Percentiles rank a stretch among this genome's conserved stretches.
Conservation (phyloP, 1,284 basidiomycete genomes). For the Pseudozyma sp. region DNA sequence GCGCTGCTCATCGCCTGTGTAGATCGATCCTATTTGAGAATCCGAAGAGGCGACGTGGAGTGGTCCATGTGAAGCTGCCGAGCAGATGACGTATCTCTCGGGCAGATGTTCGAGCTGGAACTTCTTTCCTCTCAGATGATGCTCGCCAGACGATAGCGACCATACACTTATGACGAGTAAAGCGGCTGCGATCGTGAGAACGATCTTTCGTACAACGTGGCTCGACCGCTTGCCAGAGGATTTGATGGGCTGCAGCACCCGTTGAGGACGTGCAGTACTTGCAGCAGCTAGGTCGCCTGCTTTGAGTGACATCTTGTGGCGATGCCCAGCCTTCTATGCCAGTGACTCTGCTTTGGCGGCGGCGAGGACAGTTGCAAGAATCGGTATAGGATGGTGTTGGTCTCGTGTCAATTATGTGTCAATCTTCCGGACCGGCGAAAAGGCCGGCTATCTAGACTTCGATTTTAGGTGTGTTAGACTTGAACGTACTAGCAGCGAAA, state of each 20-base stretch:
- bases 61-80: constrained; percentile 11
- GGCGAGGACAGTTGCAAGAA: too few species aligned
- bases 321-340: too few species aligned
- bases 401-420: not conserved
- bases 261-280: too few species aligned
- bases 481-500: not conserved
- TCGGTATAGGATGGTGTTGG: constrained; percentile 11
- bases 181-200: not conserved
- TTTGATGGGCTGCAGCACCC: constrained; percentile 20
- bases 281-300: too few species aligned
- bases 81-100: constrained; percentile 35
- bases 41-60: constrained; percentile 11
- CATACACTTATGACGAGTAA: constrained; percentile 18
- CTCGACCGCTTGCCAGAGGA: not conserved
- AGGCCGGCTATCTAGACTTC: constrained; percentile 17
- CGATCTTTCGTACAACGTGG: not conserved
- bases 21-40: constrained; percentile 15
- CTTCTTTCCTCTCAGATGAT: too few species aligned
- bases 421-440: constrained; percentile 18
- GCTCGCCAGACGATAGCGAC: constrained; percentile 5
- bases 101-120: constrained; percentile 20
- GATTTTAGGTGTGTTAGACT: constrained; percentile 11
- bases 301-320: too few species aligned
- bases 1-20: constrained; percentile 37
- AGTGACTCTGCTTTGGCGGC: too few species aligned